These are phyloP conservation scores for Colletotrichum sidae DNA, from an alignment of 2,329 filamentous ascomycete genomes.

Conservation along the genomic window DNA sequence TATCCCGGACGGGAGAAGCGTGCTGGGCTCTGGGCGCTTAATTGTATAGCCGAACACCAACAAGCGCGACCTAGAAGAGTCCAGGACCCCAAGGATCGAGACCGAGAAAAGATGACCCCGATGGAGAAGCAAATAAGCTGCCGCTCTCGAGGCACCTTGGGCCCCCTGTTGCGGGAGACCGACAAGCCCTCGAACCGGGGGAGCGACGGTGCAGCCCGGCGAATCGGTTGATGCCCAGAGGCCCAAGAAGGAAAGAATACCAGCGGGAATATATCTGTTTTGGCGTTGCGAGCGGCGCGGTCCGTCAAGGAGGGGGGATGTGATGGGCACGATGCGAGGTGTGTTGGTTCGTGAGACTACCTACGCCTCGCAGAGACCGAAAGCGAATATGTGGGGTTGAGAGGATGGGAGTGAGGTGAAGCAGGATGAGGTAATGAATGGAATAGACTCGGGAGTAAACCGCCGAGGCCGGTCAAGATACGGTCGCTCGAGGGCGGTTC, in stretches of 20 bases:
- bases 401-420: neutral
- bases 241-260: constrained; percentile 3
- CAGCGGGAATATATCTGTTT: constrained; percentile 4
- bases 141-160: neutral
- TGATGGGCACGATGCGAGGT: neutral
- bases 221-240: neutral
- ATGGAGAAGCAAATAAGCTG: neutral
- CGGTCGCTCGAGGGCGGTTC: neutral
- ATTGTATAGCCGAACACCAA: neutral
- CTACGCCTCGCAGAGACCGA: constrained; percentile 22
- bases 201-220: neutral
- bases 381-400: constrained; percentile 32
- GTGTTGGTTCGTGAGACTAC: constrained; percentile 5
- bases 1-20: constrained; percentile 3
- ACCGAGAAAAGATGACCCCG: neutral
- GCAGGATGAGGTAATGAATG: constrained; percentile 5
- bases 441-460: neutral
- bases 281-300: constrained; percentile 3
- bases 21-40: neutral
- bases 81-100: no score
- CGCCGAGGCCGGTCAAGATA: constrained; percentile 1
- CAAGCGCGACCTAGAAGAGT: neutral
- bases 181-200: constrained; percentile 1
- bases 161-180: constrained; percentile 15
- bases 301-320: constrained; percentile 3